Percentiles rank a stretch among this genome's conserved stretches.
These are phyloP conservation scores for Myriosclerotinia scirpicola DNA, from an alignment of 2,329 filamentous ascomycete genomes.

Conservation along the genomic window DNA sequence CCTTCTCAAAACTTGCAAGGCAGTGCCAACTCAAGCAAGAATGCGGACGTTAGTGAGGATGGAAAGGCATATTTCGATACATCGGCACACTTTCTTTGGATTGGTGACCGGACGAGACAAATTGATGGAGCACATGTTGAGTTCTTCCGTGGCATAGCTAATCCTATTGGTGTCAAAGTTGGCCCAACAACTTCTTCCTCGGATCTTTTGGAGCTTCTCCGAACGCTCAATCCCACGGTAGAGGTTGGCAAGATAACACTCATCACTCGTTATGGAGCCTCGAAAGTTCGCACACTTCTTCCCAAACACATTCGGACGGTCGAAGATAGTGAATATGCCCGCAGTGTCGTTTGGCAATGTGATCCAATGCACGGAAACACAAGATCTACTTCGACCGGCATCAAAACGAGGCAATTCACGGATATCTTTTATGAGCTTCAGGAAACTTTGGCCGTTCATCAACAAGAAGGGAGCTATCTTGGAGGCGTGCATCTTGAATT, in stretches of 20 bases:
- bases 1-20: conserved; percentile 44
- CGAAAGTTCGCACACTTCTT: conserved; percentile 71
- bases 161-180: conserved; percentile 95
- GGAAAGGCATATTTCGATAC: conserved; percentile 79
- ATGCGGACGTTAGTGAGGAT: conserved; percentile 30
- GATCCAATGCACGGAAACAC: conserved; percentile 97
- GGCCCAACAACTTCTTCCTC: conserved; percentile 77
- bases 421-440: conserved; percentile 87
- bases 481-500: conserved; percentile 94
- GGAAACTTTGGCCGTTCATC: conserved; percentile 81
- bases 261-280: conserved; percentile 90
- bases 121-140: conserved; percentile 92
- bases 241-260: conserved; percentile 93
- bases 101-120: conserved; percentile 93
- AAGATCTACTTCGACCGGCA: conserved; percentile 65
- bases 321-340: conserved; percentile 67
- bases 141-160: conserved; percentile 94
- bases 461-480: conserved; percentile 78
- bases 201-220: conserved; percentile 77
- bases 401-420: conserved; percentile 91
- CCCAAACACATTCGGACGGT: conserved; percentile 87
- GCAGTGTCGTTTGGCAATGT: conserved; percentile 88
- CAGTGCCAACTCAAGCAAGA: not conserved
- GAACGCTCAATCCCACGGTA: conserved; percentile 77
- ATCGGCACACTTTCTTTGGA: conserved; percentile 96